Base-by-base conservation (phyloP, 1,284 basidiomycete species). In the Phaffia rhodozyma region DNA sequence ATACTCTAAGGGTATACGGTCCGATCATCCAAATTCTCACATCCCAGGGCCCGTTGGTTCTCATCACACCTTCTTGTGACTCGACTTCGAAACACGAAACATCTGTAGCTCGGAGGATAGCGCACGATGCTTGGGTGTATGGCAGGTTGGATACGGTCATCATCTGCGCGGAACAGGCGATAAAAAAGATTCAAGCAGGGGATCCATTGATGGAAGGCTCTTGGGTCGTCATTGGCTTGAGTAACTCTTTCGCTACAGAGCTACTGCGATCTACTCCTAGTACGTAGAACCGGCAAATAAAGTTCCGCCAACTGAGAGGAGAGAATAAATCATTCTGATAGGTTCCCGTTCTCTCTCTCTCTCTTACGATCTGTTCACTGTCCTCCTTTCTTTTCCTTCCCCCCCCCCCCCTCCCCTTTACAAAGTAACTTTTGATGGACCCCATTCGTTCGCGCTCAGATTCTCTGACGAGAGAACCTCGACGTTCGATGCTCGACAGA, bases 101-200 rank as follows among this genome's bases (percentile, higher is more conserved):
- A 0, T 80, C 79, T 1, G 70, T 83, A 6, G 88, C 86, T 0
- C 71, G 79, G 5, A 79, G 87, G 3, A 76, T 91, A 56, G 82
- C 84, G 2, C 83, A 89, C 69, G 81, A 84, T 66, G 75, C 91
- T 18, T 75, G 83, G 53, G 72, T 82, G 0, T 89, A 86, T 73
- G 85, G 87, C 70, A 80, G 82, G 65, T 73, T 91, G 29, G 87
- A 89, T 67, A 72, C 79, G 0, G 80, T 82, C 56, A 83, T 91
- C 52, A 63, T 86, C 43, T 68, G 70, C 13, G 79, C 81, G 66
- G 62, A 72, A 2, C 79, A 82, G 53, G 79, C 78, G 1, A 63
- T 78, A 27, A 6, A 16, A 48, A 56, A 32, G 61, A 18, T 23
- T 29, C 3, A 0, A 58, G 67, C 50, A 66, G 68, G 21, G 56